Evolutionary conservation across 192 early-diverging fungal genomes (phyloP), one percentile per base, ranked within the genome.

Genomic region (Spizellomyces sp.): DNA sequence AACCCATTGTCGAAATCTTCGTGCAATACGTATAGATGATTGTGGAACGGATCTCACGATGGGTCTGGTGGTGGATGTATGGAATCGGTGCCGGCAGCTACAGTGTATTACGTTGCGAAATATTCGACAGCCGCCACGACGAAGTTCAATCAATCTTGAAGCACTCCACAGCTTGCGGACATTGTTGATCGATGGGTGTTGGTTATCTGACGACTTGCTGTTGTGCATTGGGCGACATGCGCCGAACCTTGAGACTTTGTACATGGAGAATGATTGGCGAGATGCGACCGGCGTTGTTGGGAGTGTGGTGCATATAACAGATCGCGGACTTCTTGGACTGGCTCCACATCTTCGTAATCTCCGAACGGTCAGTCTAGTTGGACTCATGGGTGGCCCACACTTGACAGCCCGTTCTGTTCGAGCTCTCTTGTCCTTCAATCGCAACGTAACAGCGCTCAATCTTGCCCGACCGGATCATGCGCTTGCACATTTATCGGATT

Each of bases 161-260:
- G n/a, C 73, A 10, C 56, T 67, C 21, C 65, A 54, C 5, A 67
- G 46, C 41, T 44, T 74, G 21, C 48, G 66, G 15, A 48, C 75
- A 41, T 17, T 76, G 8, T 54, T 76, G 19, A 44, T 76, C 17
- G 75, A 76, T 47, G 70, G 75, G 6, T 76, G 75, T 61, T 76
- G 75, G 75, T 58, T 66, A 14, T 66, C 75, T 5, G 75, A 76
- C 56, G 70, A 55, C 58, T 36, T 74, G 7, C 5, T 76, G 1
- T 19, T 8, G 9, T 12, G 45, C 21, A 74, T 76, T 27, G 70
- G 58, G 6, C 47, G 62, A 15, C 22, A 22, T 21, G 67, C 75
- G n/a, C 75, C 69, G 1, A 73, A 73, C n/a, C 62, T 76, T 6
- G 64, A 68, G 48, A 76, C 69, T 2, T 66, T 76, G 17, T 76